These are phyloP conservation scores for Colletotrichum sp. DNA, from an alignment of 2,329 filamentous ascomycete genomes.

Conservation along the genomic window DNA sequence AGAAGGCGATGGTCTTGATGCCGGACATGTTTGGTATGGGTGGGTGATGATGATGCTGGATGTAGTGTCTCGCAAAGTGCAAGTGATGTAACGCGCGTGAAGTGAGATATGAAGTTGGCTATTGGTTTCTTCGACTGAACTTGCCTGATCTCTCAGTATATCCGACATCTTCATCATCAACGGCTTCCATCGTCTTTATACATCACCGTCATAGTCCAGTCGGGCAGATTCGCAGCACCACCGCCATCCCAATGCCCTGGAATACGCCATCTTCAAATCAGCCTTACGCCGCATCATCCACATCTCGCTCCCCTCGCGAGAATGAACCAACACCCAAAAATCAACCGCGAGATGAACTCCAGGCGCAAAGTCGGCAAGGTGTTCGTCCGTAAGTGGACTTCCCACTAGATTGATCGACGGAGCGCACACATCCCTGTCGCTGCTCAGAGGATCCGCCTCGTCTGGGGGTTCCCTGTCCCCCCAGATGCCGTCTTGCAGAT, in stretches of 20 bases:
- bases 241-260: not conserved
- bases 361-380: not conserved
- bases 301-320: not conserved
- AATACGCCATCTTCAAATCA: not conserved
- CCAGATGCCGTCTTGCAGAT: not conserved
- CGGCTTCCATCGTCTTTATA: not conserved
- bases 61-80: not conserved
- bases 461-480: not conserved
- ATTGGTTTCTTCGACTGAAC: not conserved
- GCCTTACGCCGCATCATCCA: not conserved
- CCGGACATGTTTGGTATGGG: constrained; percentile 2
- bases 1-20: constrained; percentile 36
- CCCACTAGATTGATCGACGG: not conserved
- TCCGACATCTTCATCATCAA: not conserved
- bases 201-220: not conserved
- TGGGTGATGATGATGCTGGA: not conserved
- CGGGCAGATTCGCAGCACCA: not conserved
- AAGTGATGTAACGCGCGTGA: not conserved
- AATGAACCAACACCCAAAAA: not conserved
- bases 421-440: not conserved
- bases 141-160: not conserved
- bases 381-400: not conserved
- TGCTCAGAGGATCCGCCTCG: not conserved
- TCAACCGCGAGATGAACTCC: not conserved
- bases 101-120: not conserved